phyloP scores from a whole-genome alignment of 2,329 filamentous ascomycete species.

The Venturia pyrina region DNA sequence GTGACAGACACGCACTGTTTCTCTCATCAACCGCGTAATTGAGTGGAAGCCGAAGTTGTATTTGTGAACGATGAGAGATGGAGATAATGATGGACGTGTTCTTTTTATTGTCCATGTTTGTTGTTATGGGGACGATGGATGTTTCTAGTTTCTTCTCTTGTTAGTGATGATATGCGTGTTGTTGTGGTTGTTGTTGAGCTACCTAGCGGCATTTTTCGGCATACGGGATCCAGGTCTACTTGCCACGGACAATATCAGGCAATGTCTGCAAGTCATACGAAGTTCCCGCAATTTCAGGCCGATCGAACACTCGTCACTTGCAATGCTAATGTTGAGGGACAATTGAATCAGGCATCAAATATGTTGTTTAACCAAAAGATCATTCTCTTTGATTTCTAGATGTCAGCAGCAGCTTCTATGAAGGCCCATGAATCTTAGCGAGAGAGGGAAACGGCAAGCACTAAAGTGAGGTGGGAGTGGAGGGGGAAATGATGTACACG shows the following conservation, averaged over 20 bases:
- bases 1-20: neutral
- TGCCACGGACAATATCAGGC: neutral
- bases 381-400: neutral
- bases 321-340: neutral
- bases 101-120: neutral
- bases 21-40: neutral
- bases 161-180: neutral
- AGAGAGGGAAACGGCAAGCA: neutral
- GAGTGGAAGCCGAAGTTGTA: neutral
- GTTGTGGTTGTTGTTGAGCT: neutral
- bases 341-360: too few species aligned
- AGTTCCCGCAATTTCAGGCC: neutral
- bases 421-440: neutral
- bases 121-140: neutral
- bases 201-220: neutral
- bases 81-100: neutral
- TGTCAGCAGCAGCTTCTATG: neutral
- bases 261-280: neutral
- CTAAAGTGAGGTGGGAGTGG: neutral
- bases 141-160: neutral
- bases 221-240: neutral
- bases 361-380: neutral
- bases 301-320: neutral
- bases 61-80: neutral
- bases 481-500: neutral